Base-by-base conservation (phyloP, 495 filamentous ascomycete genomes). In the Lentithecium fluviatile region DNA sequence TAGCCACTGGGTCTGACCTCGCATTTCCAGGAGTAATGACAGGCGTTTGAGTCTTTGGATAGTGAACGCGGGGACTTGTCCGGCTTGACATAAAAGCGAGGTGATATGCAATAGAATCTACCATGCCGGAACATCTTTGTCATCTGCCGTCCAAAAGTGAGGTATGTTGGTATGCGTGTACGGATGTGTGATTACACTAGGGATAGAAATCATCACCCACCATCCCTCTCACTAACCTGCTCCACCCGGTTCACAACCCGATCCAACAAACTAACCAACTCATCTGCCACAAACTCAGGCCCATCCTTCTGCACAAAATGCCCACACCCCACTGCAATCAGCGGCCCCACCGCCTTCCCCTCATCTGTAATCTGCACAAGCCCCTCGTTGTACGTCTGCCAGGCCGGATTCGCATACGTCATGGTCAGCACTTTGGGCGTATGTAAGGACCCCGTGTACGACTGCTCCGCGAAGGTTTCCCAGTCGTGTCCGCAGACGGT, bases 261-360 rank as follows among this genome's bases (percentile, higher is more conserved):
- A 55, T 62, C 62, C 45, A 66, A 38, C 50, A 66, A 45, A 4
- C 64, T 67, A 48, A 66, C 62, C n/a, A 80, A 66, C 63, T 84
- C 76, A 34, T 64, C 66, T 0, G 76, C 77, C 15, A 87, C 84
- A 64, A 85, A 77, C n/a, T 45, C 67, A 19, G 84, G 84, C 56
- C 82, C 77, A 62, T 87, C 83, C 62, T 69, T 80, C 64, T 86
- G 84, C 32, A 87, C 77, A 64, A 87, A 87, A 67, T 87, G 83
- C 0, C 84, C 83, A 42, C 82, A 82, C 0, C 73, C 73, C 12
- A 74, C 72, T 0, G 84, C 84, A 46, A 79, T 76, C 12, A 84
- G 62, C 6, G 81, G 78, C 0, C 81, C 78, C 4, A 71, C 70
- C 49, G 69, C 74, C 40, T 66, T 72, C 23, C 71, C 72, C 6